phyloP scores from a whole-genome alignment of 345 rosid species.

The Lepidium africanum region DNA sequence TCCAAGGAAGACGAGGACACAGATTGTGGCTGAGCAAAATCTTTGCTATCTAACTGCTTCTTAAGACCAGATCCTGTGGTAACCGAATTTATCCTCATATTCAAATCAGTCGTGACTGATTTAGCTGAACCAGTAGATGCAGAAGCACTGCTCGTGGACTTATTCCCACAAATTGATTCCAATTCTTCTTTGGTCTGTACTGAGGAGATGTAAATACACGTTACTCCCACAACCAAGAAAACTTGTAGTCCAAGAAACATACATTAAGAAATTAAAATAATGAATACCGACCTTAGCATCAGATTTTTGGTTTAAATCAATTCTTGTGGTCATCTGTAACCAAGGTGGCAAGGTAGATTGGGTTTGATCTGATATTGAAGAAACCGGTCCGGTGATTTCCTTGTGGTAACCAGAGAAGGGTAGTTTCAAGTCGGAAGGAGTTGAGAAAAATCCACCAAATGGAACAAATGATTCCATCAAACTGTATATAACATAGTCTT shows the following conservation, averaged over 20 bases:
- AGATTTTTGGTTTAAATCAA: conserved; percentile 27
- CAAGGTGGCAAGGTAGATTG: conserved; percentile 59
- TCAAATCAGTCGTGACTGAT: conserved; percentile 47
- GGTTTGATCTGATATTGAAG: conserved; percentile 54
- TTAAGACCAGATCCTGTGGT: conserved; percentile 27
- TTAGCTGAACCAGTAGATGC: conserved; percentile 23
- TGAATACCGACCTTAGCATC: conserved; percentile 40
- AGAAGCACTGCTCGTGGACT: conserved; percentile 10
- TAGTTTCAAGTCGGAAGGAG: conserved; percentile 45
- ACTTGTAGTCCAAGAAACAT: conserved; percentile 18
- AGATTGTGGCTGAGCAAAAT: conserved; percentile 27
- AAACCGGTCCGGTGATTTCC: conserved; percentile 10
- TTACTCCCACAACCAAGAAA: neutral
- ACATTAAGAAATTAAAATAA: neutral
- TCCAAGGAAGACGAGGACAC: conserved; percentile 34
- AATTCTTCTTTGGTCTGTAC: conserved; percentile 59
- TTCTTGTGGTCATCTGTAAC: conserved; percentile 56
- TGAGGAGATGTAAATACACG: conserved; percentile 38
- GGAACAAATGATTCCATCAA: conserved; percentile 96
- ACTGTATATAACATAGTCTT: conserved; percentile 34
- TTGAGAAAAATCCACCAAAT: conserved; percentile 78
- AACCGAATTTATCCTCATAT: conserved; percentile 37
- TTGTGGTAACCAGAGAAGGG: conserved; percentile 30
- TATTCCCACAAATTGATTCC: conserved; percentile 12
- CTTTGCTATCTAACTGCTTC: conserved; percentile 13